Base-by-base conservation (phyloP, 768 basidiomycete species). In the Suillus paluster region DNA sequence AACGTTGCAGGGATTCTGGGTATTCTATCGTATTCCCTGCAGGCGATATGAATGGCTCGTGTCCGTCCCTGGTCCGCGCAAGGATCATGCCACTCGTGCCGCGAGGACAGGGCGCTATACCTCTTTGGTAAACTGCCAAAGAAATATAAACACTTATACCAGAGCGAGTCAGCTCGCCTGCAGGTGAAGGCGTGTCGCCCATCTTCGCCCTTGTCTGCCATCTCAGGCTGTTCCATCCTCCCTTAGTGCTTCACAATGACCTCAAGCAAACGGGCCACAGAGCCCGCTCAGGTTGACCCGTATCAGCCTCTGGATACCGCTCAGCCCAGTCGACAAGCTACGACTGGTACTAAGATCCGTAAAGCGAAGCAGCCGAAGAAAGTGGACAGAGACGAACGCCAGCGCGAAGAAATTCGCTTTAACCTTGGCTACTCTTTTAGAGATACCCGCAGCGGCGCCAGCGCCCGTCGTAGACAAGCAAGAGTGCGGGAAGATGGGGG, bases 261-360 rank as follows among this genome's bases (percentile, higher is more conserved):
- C 70, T 70, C 73, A 72, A 70, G 71, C 39, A 75, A 68, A 67
- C 71, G 66, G 66, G 59, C 71, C 65, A 68, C 69, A 66, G 71
- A 73, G 60, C 63, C 64, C 63, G 59, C 74, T 60, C 71, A 73
- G 64, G 59, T 69, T 57, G 79, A 83, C 50, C 87, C 86, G 62
- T 88, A 86, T 79, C 82, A 85, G 63, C 79, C 85, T 60, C 86
- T 83, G 72, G 78, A 76, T 71, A 78, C 83, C 68, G 80, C 79
- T 56, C 84, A 84, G 73, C 83, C 80, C 71, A 84, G 81, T 67
- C 82, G 84, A 68, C 73, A 81, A 67, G 77, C 83, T 38, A 77
- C 82, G 64, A 74, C 79, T 63, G 68, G 73, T 45, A n/a, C n/a
- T n/a, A 80, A 79, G 59, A 67, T 68, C 34, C 71, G 72, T 59